Evolutionary conservation across 768 basidiomycete species (phyloP), one percentile per base, ranked within the genome.

Genomic region (Mycena alexandri): DNA sequence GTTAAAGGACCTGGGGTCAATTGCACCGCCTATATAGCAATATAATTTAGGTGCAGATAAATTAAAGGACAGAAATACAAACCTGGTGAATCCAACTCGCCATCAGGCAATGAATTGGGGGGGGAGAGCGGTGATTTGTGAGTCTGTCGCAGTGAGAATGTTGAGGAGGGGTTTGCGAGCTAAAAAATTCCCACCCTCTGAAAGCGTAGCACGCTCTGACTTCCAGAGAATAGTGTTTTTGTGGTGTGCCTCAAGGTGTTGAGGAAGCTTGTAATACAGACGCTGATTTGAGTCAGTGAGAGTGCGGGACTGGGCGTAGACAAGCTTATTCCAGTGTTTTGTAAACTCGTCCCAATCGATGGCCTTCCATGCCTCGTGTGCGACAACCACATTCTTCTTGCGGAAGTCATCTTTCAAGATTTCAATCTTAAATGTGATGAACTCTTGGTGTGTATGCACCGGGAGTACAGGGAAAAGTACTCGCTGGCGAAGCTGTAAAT

Each of bases 301-400:
- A 12, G 34, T 21, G 33, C 52, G 52, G 9, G 34, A 36, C n/a
- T 53, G 52, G 19, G 19, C 52, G 34, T 53, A 29, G 19, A 53
- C 34, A 4, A 36, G 34, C 24, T 34, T 33, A 13, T 53, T 53
- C 52, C 52, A 53, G 19, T 34, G 34, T 36, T 53, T 29, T 24
- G 52, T 29, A 38, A 53, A 36, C n/a, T 53, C 34, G 16, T 34
- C 7, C n/a, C 34, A 53, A 33, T 53, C 52, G n/a, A 53, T 53
- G 29, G 29, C 29, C 29, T 29, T 29, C 29, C 29, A 29, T 6
- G 29, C 29, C 29, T 29, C 29, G 29, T 29, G 29, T 29, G 29
- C 29, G 29, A 29, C 29, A 29, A 29, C 29, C 29, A 29, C 29
- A 21, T 53, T 53, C 19, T 53, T 53, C 52, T 53, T 53, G 5